Evolutionary conservation across 495 filamentous ascomycete species (phyloP).

Genomic region (Tuber brumale): DNA sequence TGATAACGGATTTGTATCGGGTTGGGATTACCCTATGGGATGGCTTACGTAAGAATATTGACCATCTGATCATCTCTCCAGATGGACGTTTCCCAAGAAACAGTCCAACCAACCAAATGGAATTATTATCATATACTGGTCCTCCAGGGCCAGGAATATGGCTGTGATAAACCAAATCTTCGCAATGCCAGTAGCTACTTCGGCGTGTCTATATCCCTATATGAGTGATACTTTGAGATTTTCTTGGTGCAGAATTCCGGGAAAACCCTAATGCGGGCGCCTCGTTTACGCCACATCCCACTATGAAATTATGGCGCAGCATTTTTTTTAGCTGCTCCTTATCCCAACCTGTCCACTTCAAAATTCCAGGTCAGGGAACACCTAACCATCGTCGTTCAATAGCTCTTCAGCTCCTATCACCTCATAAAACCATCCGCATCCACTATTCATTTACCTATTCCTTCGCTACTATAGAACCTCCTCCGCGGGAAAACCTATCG

Average conservation of each 20-base stretch:
- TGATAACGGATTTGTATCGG: neutral
- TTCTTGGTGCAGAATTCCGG: neutral
- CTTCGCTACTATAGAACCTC: constrained; percentile 10
- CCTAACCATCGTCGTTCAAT: constrained; percentile 26
- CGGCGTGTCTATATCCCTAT: neutral
- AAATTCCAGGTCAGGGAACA: constrained; percentile 17
- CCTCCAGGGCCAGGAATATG: neutral
- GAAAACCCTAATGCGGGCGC: neutral
- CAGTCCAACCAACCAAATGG: neutral
- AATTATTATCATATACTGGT: neutral
- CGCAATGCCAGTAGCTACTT: neutral
- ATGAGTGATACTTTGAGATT: neutral
- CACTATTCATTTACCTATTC: constrained; percentile 6
- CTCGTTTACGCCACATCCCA: neutral
- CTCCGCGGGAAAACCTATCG: constrained; percentile 17
- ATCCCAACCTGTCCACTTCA: constrained; percentile 34
- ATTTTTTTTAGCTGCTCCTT: constrained; percentile 23
- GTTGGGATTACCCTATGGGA: neutral
- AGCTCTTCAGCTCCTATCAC: constrained; percentile 7
- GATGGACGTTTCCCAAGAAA: neutral
- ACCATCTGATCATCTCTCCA: neutral
- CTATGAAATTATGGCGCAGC: constrained; percentile 23
- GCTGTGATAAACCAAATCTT: neutral
- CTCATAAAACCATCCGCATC: constrained; percentile 21
- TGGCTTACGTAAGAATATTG: neutral